These are phyloP conservation scores for Batkoa obscura DNA, from an alignment of 371 early-diverging fungal species.

Conservation along the genomic window DNA sequence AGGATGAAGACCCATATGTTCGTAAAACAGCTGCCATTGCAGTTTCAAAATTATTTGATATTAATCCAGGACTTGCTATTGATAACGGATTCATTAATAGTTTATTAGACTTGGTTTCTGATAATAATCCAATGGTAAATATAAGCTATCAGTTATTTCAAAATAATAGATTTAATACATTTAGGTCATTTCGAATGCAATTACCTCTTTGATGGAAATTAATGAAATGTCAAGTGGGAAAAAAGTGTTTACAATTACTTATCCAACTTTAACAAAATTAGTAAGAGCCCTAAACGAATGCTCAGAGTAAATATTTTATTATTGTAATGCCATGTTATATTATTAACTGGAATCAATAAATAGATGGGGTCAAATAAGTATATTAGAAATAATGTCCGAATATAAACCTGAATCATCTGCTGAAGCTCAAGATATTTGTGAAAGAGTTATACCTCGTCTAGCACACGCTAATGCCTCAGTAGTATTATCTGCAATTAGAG, in stretches of 20 bases:
- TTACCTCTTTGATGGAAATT: slow-evolving; percentile 79
- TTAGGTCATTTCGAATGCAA: slow-evolving; percentile 82
- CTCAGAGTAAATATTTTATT: slow-evolving; percentile 47
- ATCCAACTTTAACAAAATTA: slow-evolving; percentile 57
- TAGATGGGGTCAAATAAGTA: slow-evolving; percentile 91
- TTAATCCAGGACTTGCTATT: slow-evolving; percentile 45
- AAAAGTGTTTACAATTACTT: slow-evolving; percentile 48
- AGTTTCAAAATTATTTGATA: slow-evolving; percentile 79
- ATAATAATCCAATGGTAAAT: slow-evolving; percentile 83
- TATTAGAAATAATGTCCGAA: slow-evolving; percentile 66
- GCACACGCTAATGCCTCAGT: slow-evolving; percentile 88
- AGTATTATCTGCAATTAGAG: slow-evolving; percentile 62
- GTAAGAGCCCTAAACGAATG: slow-evolving; percentile 85
- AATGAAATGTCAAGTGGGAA: slow-evolving; percentile 55
- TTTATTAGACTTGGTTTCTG: slow-evolving; percentile 73
- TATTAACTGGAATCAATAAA: no score
- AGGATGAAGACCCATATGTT: slow-evolving; percentile 74
- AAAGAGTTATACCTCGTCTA: slow-evolving; percentile 70
- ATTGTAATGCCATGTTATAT: no score
- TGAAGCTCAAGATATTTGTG: slow-evolving; percentile 75
- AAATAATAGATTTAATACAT: not conserved
- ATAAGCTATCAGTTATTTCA: not conserved
- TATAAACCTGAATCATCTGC: slow-evolving; percentile 41
- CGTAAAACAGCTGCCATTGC: slow-evolving; percentile 90
- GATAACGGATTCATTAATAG: slow-evolving; percentile 68